These are phyloP conservation scores for Rhodomyrtus tomentosa DNA, from an alignment of 345 rosid genomes.

Conservation along the genomic window DNA sequence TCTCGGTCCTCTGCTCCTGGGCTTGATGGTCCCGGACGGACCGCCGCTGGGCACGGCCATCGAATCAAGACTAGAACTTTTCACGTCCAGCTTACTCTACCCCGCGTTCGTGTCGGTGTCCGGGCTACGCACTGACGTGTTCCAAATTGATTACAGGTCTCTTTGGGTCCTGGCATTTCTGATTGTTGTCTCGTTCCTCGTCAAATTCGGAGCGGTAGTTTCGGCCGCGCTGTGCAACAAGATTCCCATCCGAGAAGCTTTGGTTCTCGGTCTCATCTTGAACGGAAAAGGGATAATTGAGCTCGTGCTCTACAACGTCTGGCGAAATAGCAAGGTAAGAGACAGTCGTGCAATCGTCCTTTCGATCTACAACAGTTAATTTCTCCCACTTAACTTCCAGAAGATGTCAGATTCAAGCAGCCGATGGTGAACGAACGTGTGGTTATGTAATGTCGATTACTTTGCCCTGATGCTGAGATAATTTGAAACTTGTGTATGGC, in stretches of 20 bases:
- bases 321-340: not conserved
- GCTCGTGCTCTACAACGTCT: slow-evolving; percentile 6
- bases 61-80: slow-evolving; percentile 11
- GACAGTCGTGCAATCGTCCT: not conserved
- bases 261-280: slow-evolving; percentile 19
- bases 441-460: not conserved
- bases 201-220: slow-evolving; percentile 13
- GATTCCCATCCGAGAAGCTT: slow-evolving; percentile 13
- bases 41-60: slow-evolving; percentile 34
- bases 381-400: not conserved
- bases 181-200: not conserved
- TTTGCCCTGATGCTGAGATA: not conserved
- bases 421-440: not conserved
- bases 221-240: not conserved
- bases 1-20: slow-evolving; percentile 19
- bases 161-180: not conserved
- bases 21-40: slow-evolving; percentile 34
- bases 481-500: not conserved
- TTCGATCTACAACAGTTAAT: not conserved
- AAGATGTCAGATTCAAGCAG: not conserved
- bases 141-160: not conserved
- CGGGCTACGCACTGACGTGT: slow-evolving; percentile 9
- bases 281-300: slow-evolving; percentile 26
- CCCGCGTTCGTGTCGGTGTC: slow-evolving; percentile 12
- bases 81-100: slow-evolving; percentile 9